Conservation (phyloP, 2,329 filamentous ascomycete species). For the Westerdykella sp. region DNA sequence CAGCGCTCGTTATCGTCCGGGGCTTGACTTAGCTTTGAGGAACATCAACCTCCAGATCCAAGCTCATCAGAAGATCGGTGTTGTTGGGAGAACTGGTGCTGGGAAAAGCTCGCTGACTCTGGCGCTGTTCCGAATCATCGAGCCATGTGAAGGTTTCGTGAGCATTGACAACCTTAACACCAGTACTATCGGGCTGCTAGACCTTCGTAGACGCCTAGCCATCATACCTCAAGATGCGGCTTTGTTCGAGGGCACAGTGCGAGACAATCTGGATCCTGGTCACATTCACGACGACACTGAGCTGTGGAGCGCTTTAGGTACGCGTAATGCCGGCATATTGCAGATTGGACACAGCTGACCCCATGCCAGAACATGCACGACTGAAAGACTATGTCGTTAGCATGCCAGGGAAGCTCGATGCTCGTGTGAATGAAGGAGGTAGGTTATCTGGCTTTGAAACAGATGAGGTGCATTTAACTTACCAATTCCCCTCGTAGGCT, state of each 20-base stretch:
- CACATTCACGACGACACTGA: constrained; percentile 96
- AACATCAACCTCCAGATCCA: constrained; percentile 90
- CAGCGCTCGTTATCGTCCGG: constrained; percentile 86
- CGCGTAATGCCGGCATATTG: constrained; percentile 26
- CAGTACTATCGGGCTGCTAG: constrained; percentile 79
- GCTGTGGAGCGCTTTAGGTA: constrained; percentile 89
- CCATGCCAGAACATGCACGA: constrained; percentile 71
- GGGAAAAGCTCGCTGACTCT: constrained; percentile 93
- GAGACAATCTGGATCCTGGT: constrained; percentile 92
- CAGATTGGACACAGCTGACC: constrained; percentile 16
- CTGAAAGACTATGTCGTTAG: constrained; percentile 81
- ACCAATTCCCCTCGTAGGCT: constrained; percentile 51
- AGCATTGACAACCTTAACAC: constrained; percentile 87
- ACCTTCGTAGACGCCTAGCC: constrained; percentile 80
- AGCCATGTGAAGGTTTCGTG: constrained; percentile 74
- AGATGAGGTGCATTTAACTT: constrained; percentile 1
- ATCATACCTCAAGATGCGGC: constrained; percentile 98
- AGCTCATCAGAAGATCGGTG: constrained; percentile 94
- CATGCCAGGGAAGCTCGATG: constrained; percentile 87
- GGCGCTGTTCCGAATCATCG: constrained; percentile 91
- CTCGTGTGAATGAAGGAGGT: constrained; percentile 90
- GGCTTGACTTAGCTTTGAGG: constrained; percentile 86
- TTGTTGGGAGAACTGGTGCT: constrained; percentile 91
- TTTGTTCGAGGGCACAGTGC: constrained; percentile 85
- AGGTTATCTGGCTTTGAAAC: constrained; percentile 37